Percentiles rank a stretch among this genome's conserved stretches.
phyloP scores from a whole-genome alignment of 257 asterid species.

The Ocimum tenuiflorum region DNA sequence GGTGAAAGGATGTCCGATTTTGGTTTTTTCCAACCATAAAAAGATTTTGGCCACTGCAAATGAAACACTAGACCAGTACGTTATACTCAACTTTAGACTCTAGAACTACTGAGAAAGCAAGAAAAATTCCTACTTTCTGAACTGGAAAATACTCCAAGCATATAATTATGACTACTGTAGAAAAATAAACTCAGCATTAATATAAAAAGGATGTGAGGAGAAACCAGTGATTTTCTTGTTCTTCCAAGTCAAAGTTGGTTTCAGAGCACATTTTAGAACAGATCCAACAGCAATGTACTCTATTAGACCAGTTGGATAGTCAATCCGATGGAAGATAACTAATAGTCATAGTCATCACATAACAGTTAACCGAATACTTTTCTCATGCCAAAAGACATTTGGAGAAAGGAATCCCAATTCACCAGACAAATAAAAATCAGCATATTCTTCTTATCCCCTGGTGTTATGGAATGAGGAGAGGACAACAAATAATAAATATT shows the following conservation, averaged over 20 bases:
- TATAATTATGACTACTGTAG: neutral
- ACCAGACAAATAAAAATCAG: neutral
- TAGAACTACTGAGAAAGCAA: conserved; percentile 1
- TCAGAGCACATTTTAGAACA: neutral
- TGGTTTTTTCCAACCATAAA: neutral
- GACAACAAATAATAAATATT: neutral
- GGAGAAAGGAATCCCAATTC: neutral
- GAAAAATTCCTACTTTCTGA: neutral
- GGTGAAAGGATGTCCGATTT: neutral
- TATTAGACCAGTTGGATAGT: neutral
- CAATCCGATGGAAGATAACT: neutral
- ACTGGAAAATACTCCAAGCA: neutral
- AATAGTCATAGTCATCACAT: neutral
- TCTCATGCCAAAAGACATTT: neutral
- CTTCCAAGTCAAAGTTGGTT: neutral
- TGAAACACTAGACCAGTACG: neutral
- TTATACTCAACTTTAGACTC: neutral
- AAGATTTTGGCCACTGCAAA: neutral
- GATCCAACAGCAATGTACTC: neutral
- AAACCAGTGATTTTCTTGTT: neutral
- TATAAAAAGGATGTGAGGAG: neutral
- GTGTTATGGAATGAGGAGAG: neutral
- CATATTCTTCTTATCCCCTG: neutral
- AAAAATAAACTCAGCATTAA: neutral
- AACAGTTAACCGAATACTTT: neutral